Base-by-base conservation (phyloP, 306 rosid species). In the Phaseolus lunatus region DNA sequence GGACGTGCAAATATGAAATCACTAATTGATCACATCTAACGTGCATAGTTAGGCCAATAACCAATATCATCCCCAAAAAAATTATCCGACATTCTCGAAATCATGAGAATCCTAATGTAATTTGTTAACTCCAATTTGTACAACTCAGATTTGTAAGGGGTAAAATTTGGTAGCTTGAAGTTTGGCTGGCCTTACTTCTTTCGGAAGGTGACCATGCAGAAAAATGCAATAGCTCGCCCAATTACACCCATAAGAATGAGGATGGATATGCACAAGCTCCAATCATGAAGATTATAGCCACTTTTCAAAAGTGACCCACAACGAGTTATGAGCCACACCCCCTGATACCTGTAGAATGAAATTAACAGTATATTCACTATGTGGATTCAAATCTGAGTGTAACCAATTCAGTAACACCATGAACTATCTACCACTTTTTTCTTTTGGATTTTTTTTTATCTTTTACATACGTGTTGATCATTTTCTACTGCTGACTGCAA, bases 241-340 rank as follows among this genome's bases (percentile, higher is more conserved):
- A 89, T 20, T 7, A 89, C 23, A 27, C 99, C 99, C n/a, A 84
- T 78, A 65, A 84, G 72, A 57, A 89, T 15, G 77, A 95, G 90
- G 70, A 92, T 79, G 39, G 75, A 53, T 76, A 92, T 61, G 63
- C 97, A 90, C 23, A 87, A 87, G 68, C 72, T 81, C 99, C 97
- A 90, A 76, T 92, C 86, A 78, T 91, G 93, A 83, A 95, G 84
- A 79, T 85, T 78, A 73, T 90, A 95, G 27, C 96, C 93, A 18
- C 81, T 82, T 81, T 70, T 76, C 56, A 76, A 27, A 43, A 95
- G 89, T 18, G 84, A 70, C 37, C 95, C 98, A 16, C 97, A 92
- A 0, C 97, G 88, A 62, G 91, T 89, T 83, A 95, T 87, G 67
- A 90, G 96, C 98, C 98, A 92, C 56, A 92, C 97, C 69, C 98